A percentile compares a stretch with the other conserved stretches of the same genome.
phyloP scores from a whole-genome alignment of 2,329 filamentous ascomycete species.

The Zasmidium citrigriseum region DNA sequence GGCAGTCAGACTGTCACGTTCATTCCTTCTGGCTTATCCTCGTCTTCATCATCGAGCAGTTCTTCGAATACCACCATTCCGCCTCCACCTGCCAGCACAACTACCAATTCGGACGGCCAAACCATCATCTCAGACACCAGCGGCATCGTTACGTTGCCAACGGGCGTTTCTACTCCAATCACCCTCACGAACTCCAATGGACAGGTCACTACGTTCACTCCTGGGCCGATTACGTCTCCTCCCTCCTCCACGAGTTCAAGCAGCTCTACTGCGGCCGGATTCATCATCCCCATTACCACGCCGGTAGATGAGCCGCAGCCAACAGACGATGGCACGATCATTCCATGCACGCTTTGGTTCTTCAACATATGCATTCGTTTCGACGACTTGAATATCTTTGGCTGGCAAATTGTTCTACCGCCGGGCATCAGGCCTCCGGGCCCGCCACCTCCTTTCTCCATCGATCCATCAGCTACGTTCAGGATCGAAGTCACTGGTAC shows the following conservation, averaged over 20 bases:
- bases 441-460: constrained; percentile 6
- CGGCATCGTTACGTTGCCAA: neutral
- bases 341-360: constrained; percentile 14
- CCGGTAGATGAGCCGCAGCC: constrained; percentile 5
- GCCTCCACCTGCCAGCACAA: neutral
- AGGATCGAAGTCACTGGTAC: constrained; percentile 5
- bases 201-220: neutral
- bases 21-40: neutral
- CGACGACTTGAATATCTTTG: constrained; percentile 8
- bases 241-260: neutral
- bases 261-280: neutral
- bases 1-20: too few species aligned
- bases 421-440: constrained; percentile 11
- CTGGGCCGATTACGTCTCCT: neutral
- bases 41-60: neutral
- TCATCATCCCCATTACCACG: constrained; percentile 7
- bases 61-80: neutral
- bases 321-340: constrained; percentile 5
- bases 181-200: neutral
- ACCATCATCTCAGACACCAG: neutral
- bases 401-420: constrained; percentile 10
- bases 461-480: constrained; percentile 2
- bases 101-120: neutral
- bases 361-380: constrained; percentile 12
- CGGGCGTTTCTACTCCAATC: neutral